Conservation (phyloP, 2,329 filamentous ascomycete genomes). For the Cadophora malorum region DNA sequence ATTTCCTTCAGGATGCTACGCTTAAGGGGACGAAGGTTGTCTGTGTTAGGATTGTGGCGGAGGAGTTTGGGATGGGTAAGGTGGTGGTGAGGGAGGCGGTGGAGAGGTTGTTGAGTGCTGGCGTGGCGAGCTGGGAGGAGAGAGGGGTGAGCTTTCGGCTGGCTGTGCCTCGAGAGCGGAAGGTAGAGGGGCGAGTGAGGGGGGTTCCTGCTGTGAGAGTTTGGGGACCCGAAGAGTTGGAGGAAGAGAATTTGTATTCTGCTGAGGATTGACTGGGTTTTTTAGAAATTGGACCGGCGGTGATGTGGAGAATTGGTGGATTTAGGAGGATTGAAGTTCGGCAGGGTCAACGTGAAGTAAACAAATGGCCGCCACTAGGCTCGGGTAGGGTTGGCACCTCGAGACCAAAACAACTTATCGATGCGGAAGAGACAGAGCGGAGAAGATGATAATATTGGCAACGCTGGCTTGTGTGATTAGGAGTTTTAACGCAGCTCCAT, state of each 20-base stretch:
- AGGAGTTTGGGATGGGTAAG: neutral
- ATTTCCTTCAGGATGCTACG: constrained; percentile 12
- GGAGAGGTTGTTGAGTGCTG: neutral
- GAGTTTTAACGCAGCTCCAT: no score
- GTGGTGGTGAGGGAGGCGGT: neutral
- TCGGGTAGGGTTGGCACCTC: no score
- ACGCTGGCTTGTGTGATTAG: no score
- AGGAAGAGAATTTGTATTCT: constrained; percentile 2
- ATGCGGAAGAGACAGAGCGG: no score
- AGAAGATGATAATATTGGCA: no score
- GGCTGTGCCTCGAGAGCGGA: neutral
- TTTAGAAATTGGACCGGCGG: no score
- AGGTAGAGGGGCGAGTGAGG: neutral
- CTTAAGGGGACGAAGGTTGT: neutral
- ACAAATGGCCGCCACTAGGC: no score
- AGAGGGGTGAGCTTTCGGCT: neutral
- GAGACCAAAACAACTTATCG: no score
- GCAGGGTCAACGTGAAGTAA: no score
- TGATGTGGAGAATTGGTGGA: no score
- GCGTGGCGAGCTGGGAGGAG: neutral
- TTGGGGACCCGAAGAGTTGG: neutral
- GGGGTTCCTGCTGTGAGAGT: neutral
- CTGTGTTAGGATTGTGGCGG: neutral
- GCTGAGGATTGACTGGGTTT: neutral
- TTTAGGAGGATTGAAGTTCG: no score